Evolutionary conservation across 2,329 filamentous ascomycete genomes (phyloP), one percentile per base, ranked within the genome.

Genomic region (Cercospora sp.): DNA sequence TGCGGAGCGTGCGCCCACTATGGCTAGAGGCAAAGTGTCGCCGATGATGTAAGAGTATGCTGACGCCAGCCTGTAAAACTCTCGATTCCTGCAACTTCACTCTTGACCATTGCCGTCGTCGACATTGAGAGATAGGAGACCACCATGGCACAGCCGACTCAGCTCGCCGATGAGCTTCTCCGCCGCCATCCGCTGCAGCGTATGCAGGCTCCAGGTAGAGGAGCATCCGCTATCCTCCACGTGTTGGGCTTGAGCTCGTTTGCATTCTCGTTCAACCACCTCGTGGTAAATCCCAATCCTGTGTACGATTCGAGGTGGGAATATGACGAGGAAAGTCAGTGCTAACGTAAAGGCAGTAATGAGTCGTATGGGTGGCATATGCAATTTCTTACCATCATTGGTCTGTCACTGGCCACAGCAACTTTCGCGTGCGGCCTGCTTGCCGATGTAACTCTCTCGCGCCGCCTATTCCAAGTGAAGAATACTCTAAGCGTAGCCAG

Each of bases 351-450:
- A n/a, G 10, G 9, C 82, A 84, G 89, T 55, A 85, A 85, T 61
- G 80, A 83, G 0, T 83, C 87, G 1, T 91, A 89, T 73, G 90
- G 90, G 66, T 89, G 89, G 80, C 86, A 91, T 75, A 86, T 89
- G 70, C 89, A 91, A 77, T 92, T 90, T 75, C 84, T 93, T 33
- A 93, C 90, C 71, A 92, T 92, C 75, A 85, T 93, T 67, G 90
- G 90, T 28, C 84, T 93, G 53, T 81, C 84, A 1, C 80, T 90
- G 26, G 85, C 89, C 0, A 83, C 87, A 10, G 72, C 84, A 57
- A 90, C 88, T 61, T 92, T 92, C 77, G 72, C 79, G 60, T 79
- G 86, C 28, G 91, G 86, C 3, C 80, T 90, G 4, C 76, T 89
- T 39, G 88, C 90, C 63, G 91, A 93, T 77, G 73, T 92, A 8